Percentiles rank a stretch among this genome's conserved stretches.
Conservation (phyloP, 495 filamentous ascomycete species). For the Penicillium goetzii region DNA sequence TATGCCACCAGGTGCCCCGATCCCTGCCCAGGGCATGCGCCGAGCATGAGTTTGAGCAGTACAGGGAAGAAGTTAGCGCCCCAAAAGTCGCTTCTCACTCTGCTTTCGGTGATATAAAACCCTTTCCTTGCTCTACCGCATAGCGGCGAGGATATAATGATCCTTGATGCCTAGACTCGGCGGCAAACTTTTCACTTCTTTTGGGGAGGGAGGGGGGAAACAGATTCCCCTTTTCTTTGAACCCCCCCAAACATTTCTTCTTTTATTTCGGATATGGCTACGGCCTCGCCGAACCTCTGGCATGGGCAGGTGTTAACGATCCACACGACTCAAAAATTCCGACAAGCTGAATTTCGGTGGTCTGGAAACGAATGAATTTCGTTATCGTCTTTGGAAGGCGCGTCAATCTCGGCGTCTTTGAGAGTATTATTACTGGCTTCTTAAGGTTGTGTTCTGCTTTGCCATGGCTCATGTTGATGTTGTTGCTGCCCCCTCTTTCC, state of each 20-base stretch:
- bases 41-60: constrained; percentile 25
- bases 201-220: constrained; percentile 15
- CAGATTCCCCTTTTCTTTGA: constrained; percentile 14
- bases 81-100: constrained; percentile 14
- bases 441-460: constrained; percentile 33
- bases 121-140: constrained; percentile 14
- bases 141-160: constrained; percentile 6
- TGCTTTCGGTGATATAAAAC: constrained; percentile 12
- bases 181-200: constrained; percentile 16
- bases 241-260: constrained; percentile 17
- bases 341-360: constrained; percentile 38
- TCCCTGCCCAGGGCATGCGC: constrained; percentile 47
- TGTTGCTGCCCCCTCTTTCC: not conserved
- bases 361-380: constrained; percentile 36
- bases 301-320: constrained; percentile 53
- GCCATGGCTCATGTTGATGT: constrained; percentile 28
- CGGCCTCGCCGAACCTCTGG: constrained; percentile 32
- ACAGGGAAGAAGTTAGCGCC: not conserved
- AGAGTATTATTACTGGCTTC: constrained; percentile 32
- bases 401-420: constrained; percentile 41
- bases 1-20: constrained; percentile 45
- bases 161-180: constrained; percentile 28
- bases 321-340: constrained; percentile 48
- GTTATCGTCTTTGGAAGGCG: constrained; percentile 33
- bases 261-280: constrained; percentile 31